phyloP scores from a whole-genome alignment of 1,284 basidiomycete species.

The Fomitopsis betulina region DNA sequence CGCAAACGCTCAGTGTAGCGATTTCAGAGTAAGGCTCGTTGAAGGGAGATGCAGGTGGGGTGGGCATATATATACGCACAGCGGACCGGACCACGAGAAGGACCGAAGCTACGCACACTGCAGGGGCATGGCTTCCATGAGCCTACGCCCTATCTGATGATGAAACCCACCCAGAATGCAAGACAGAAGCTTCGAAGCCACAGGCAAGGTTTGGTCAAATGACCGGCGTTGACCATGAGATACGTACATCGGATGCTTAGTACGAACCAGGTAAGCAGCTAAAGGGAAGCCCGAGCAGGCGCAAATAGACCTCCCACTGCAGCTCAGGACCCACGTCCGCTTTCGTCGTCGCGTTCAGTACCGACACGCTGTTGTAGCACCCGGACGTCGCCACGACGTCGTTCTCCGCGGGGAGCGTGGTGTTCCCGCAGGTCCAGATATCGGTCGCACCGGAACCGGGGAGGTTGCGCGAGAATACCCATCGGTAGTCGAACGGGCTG shows the following conservation, averaged over 20 bases:
- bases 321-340: constrained; percentile 35
- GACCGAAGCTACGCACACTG: too few species aligned
- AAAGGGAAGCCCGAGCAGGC: constrained; percentile 20
- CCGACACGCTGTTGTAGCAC: constrained; percentile 43
- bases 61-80: too few species aligned
- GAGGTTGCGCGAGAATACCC: constrained; percentile 41
- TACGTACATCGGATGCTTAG: not conserved
- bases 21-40: too few species aligned
- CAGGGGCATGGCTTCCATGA: too few species aligned
- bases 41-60: too few species aligned
- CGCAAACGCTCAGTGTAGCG: too few species aligned
- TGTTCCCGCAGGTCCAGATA: constrained; percentile 38
- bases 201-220: too few species aligned
- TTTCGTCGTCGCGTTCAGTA: constrained; percentile 41
- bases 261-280: constrained; percentile 5
- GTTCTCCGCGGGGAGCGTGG: constrained; percentile 36
- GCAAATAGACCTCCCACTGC: constrained; percentile 36
- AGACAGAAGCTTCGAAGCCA: too few species aligned
- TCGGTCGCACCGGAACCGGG: constrained; percentile 29
- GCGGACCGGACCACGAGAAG: too few species aligned
- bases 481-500: constrained; percentile 33
- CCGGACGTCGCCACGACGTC: constrained; percentile 30
- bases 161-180: too few species aligned
- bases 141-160: too few species aligned
- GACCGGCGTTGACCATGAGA: too few species aligned